Evolutionary conservation across 352 stramenopile genomes (phyloP), one percentile per base, ranked within the genome.

Genomic region (Phytophthora citrophthora): DNA sequence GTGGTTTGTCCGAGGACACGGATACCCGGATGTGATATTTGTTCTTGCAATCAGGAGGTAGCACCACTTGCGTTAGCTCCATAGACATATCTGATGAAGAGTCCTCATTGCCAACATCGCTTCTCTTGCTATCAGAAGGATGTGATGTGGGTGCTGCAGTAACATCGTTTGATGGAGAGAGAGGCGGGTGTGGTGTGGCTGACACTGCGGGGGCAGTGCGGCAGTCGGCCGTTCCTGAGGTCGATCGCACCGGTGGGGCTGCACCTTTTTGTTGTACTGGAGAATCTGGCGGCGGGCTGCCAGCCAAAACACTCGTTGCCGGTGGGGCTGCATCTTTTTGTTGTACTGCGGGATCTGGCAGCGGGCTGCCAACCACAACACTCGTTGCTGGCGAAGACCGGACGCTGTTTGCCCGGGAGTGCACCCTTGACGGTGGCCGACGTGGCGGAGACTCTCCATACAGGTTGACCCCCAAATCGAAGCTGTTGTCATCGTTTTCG

Each of bases 11-110:
- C 4, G 39, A 16, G 7, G 53, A 70, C 39, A 62, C 52, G 1
- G 63, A 64, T 18, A 81, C 65, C 24, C 54, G 26, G 29, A 82
- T 56, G 61, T 65, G 66, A 16, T 68, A 82, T 31, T 57, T 72
- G 46, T 70, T 53, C 20, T 53, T 34, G 9, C 31, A 24, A 16
- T 74, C 65, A 38, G 58, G 66, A 41, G 69, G 66, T 23, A 81
- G 61, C 38, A 53, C 36, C 27, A 78, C 73, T 46, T 68, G 53
- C 10, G 71, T 64, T 26, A 81, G 23, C 26, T 76, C 64, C 57
- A 81, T 58, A 18, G 52, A 68, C 46, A 60, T 54, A 24, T 58
- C 16, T 38, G 51, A 26, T 32, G 32, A 50, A 47, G 24, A 38
- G 38, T 9, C n/a, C 4, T 23, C 24, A 13, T 45, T 29, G 5